Evolutionary conservation across 2,329 filamentous ascomycete species (phyloP).

Genomic region (Cyphellophora europaea): DNA sequence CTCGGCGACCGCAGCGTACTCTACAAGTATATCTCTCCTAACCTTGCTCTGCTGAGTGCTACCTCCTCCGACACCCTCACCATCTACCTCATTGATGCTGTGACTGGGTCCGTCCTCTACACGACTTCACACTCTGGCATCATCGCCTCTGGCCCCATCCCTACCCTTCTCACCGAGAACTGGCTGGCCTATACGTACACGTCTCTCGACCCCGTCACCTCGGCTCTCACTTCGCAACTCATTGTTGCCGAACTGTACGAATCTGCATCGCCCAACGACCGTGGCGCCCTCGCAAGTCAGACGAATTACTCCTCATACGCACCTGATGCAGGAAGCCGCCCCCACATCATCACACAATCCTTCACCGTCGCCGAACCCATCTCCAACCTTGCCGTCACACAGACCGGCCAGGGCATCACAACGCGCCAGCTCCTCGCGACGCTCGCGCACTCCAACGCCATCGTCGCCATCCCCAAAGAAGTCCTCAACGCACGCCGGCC

Average conservation of each 20-base stretch:
- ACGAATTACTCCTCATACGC: constrained; percentile 70
- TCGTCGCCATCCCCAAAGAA: constrained; percentile 69
- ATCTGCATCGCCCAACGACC: constrained; percentile 71
- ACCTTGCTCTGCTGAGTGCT: constrained; percentile 67
- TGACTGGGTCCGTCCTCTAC: constrained; percentile 73
- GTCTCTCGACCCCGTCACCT: constrained; percentile 36
- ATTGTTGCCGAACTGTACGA: constrained; percentile 85
- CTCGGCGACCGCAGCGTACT: constrained; percentile 85
- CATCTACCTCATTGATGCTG: constrained; percentile 73
- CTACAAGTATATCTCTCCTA: constrained; percentile 95
- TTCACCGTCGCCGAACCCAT: constrained; percentile 76
- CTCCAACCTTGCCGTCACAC: constrained; percentile 68
- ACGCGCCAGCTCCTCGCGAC: constrained; percentile 73
- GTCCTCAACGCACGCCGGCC: constrained; percentile 80
- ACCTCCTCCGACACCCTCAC: constrained; percentile 55
- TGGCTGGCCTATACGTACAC: constrained; percentile 80
- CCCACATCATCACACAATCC: constrained; percentile 68
- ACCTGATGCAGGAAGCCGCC: constrained; percentile 53
- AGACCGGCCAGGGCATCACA: constrained; percentile 86
- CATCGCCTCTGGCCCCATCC: constrained; percentile 63
- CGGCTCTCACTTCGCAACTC: constrained; percentile 74
- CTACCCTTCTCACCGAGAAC: constrained; percentile 80
- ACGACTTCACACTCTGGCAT: constrained; percentile 62
- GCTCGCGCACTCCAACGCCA: constrained; percentile 60
- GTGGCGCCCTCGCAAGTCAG: constrained; percentile 59